phyloP scores from a whole-genome alignment of 208 protist genomes.

The Trypanosoma melophagium region DNA sequence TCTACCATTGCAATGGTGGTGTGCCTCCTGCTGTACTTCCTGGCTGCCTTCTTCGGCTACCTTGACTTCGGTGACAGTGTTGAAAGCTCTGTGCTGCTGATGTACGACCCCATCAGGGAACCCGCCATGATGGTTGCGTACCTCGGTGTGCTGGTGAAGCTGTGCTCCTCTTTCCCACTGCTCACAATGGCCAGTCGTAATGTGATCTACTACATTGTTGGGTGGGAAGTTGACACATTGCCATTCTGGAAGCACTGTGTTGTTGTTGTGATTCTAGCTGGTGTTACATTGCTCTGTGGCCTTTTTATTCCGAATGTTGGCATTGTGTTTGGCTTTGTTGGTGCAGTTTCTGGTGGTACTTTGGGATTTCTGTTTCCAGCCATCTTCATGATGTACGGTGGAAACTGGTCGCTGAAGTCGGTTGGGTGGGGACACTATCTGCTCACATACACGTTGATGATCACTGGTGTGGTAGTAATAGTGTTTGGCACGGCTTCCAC shows the following conservation, averaged over 20 bases:
- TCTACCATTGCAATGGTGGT: conserved; percentile 33
- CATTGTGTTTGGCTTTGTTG: conserved; percentile 50
- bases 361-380: conserved; percentile 54
- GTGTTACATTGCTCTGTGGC: conserved; percentile 24
- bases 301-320: conserved; percentile 26
- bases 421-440: conserved; percentile 38
- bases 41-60: conserved; percentile 65
- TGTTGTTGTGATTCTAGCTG: conserved; percentile 31
- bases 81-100: conserved; percentile 42
- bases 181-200: conserved; percentile 59
- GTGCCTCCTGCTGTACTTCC: conserved; percentile 58
- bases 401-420: conserved; percentile 34
- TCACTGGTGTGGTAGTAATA: conserved; percentile 43
- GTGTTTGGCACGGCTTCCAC: conserved; percentile 56
- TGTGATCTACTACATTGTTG: conserved; percentile 50
- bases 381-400: conserved; percentile 56
- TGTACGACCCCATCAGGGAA: conserved; percentile 59
- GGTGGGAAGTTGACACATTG: conserved; percentile 47
- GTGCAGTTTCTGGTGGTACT: conserved; percentile 47
- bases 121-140: conserved; percentile 67
- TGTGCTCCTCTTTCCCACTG: conserved; percentile 53
- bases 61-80: conserved; percentile 59
- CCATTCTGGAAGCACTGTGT: conserved; percentile 63
- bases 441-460: conserved; percentile 39
- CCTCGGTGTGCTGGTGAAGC: conserved; percentile 63